Conservation (phyloP, 208 protist genomes). For the Novymonas esmeraldas region DNA sequence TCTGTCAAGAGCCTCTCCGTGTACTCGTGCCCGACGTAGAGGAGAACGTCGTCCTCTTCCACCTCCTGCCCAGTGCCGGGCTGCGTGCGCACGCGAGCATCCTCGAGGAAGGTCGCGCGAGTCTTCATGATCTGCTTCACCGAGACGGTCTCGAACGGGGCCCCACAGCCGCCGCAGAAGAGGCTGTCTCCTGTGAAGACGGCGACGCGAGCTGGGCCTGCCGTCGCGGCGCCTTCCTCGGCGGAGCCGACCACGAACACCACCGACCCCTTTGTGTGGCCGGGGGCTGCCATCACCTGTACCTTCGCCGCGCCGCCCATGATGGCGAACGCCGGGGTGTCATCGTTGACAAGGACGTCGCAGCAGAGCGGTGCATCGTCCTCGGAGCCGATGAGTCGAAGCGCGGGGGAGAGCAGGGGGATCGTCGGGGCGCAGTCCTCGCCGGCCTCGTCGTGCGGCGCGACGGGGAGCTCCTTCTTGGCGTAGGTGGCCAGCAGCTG, state of each 20-base stretch:
- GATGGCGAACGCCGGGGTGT: slow-evolving; percentile 52
- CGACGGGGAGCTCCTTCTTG: not conserved
- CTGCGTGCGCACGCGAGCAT: slow-evolving; percentile 52
- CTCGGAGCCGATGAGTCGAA: slow-evolving; percentile 76
- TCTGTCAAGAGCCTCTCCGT: slow-evolving; percentile 61
- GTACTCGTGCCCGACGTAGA: slow-evolving; percentile 88
- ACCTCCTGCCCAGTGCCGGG: slow-evolving; percentile 64
- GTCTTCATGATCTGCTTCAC: slow-evolving; percentile 56
- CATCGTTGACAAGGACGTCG: slow-evolving; percentile 51
- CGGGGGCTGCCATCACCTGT: slow-evolving; percentile 63
- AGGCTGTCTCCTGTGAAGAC: slow-evolving; percentile 95
- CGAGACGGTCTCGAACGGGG: slow-evolving; percentile 86
- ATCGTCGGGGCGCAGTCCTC: slow-evolving; percentile 14
- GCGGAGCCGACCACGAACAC: slow-evolving; percentile 67
- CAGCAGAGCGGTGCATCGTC: slow-evolving; percentile 62
- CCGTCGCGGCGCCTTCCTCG: slow-evolving; percentile 29
- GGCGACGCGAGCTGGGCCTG: slow-evolving; percentile 36
- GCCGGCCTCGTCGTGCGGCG: slow-evolving; percentile 20
- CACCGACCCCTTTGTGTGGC: slow-evolving; percentile 85
- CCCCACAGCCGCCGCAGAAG: slow-evolving; percentile 92
- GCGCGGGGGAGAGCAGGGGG: slow-evolving; percentile 19
- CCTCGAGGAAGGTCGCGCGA: slow-evolving; percentile 41
- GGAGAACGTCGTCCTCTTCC: slow-evolving; percentile 52
- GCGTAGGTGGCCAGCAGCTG: slow-evolving; percentile 45
- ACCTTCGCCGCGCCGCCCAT: slow-evolving; percentile 52